Percentiles rank a stretch among this genome's conserved stretches.
Conservation (phyloP, 805 yeast genomes). For the Nakazawaea ambrosiae region DNA sequence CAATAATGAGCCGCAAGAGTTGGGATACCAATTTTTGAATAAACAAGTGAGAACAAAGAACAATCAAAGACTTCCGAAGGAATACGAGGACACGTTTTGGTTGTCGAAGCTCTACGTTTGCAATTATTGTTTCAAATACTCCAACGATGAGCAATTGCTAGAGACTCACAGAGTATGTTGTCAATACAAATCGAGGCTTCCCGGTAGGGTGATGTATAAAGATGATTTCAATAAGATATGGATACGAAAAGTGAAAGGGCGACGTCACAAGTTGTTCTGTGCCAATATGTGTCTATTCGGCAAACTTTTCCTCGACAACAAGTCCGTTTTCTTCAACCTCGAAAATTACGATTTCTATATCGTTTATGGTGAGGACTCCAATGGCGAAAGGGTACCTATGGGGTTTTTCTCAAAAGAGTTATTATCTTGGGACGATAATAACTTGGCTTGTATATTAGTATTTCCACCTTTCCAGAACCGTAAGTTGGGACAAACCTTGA, state of each 20-base stretch:
- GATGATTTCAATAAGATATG: slow-evolving; percentile 40
- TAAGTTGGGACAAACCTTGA: slow-evolving; percentile 70
- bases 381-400: slow-evolving; percentile 46
- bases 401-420: slow-evolving; percentile 92
- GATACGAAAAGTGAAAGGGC: slow-evolving; percentile 66
- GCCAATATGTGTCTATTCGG: slow-evolving; percentile 83
- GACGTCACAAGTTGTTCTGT: slow-evolving; percentile 56
- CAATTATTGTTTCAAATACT: slow-evolving; percentile 78
- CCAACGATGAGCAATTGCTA: slow-evolving; percentile 39
- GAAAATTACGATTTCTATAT: slow-evolving; percentile 78
- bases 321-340: slow-evolving; percentile 76
- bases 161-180: slow-evolving; percentile 46
- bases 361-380: slow-evolving; percentile 44
- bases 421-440: slow-evolving; percentile 72
- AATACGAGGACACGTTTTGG: slow-evolving; percentile 33
- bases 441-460: slow-evolving; percentile 83
- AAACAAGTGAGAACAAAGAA: slow-evolving; percentile 15
- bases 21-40: slow-evolving; percentile 35
- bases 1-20: slow-evolving; percentile 32
- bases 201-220: slow-evolving; percentile 67
- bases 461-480: slow-evolving; percentile 88
- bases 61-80: slow-evolving; percentile 13
- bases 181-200: slow-evolving; percentile 30
- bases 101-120: slow-evolving; percentile 63
- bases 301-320: slow-evolving; percentile 81